phyloP scores from a whole-genome alignment of 176 grass and related monocot genomes.

The Elaeis guineensis region DNA sequence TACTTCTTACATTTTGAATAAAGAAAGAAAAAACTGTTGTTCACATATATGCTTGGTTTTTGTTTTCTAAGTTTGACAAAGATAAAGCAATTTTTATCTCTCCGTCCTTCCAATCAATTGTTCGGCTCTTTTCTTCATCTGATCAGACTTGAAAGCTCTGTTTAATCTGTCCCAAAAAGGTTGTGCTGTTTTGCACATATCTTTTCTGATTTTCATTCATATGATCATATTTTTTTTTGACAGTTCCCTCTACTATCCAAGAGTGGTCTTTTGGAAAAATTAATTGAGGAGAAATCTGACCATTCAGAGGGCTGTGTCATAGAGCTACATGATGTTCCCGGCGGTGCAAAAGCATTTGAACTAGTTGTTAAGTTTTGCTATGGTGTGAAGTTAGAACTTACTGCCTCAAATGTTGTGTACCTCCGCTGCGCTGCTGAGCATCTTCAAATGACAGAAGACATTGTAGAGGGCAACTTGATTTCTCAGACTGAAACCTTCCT shows the following conservation, averaged over 20 bases:
- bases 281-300: neutral
- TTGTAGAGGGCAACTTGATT: constrained; percentile 1
- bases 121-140: too few relatives aligned
- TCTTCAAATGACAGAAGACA: constrained; percentile 7
- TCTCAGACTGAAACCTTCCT: constrained; percentile 2
- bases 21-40: too few relatives aligned
- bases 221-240: neutral
- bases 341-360: neutral
- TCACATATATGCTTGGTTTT: too few relatives aligned
- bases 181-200: too few relatives aligned
- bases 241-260: constrained; percentile 5
- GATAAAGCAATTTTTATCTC: too few relatives aligned
- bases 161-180: too few relatives aligned
- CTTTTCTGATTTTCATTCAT: too few relatives aligned
- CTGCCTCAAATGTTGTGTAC: neutral
- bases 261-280: constrained; percentile 2
- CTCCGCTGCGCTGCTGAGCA: neutral
- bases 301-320: neutral
- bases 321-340: neutral
- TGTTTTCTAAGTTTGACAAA: too few relatives aligned
- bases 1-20: too few relatives aligned
- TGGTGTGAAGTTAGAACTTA: constrained; percentile 2
- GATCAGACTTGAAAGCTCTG: too few relatives aligned
- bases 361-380: constrained; percentile 2
- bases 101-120: too few relatives aligned